Evolutionary conservation across 1,284 basidiomycete species (phyloP), one percentile per base, ranked within the genome.

Genomic region (Athelia psychrophila): DNA sequence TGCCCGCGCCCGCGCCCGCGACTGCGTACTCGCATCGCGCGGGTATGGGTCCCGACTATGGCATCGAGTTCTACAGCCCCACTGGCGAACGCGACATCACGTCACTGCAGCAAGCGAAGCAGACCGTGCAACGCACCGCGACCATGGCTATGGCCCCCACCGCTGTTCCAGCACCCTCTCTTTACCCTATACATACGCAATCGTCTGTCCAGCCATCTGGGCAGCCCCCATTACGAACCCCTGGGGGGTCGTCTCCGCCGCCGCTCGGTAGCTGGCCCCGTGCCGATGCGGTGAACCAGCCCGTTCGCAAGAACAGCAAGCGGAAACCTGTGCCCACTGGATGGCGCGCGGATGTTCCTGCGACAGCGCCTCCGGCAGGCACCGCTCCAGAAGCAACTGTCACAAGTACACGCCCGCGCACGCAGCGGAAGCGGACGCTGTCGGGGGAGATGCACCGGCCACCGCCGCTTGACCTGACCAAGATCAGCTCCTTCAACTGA

Each of bases 211-310:
- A 18, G n/a, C 60, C 8, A 20, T 56, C 62, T 3, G 48, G 63
- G 22, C 48, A 18, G n/a, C 60, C 8, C 49, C 44, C 47, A 46
- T 27, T 18, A 50, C 52, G 52, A 32, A 51, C 50, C 54, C 19
- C 2, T 16, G 53, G 54, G 8, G 54, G 57, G 2, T 55, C 71
- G 15, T 71, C 72, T 6, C 76, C 79, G n/a, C 67, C 74, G 13
- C 80, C 78, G 3, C 65, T 84, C 1, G 79, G 80, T 19, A 62
- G 77, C 45, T 86, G 83, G 84, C 83, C 83, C 18, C 75, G 78
- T 24, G 57, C 62, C 15, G 74, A 82, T 55, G 67, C 74, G 45
- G 71, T 78, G 59, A 65, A 71, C 24, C 68, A 62, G 35, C 72
- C 77, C 25, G 53, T 57, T 51, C 65, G 60, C 20, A 50, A 54